These are phyloP conservation scores for Amborella trichopoda DNA, from an alignment of 164 flowering plant genomes.

Conservation along the genomic window DNA sequence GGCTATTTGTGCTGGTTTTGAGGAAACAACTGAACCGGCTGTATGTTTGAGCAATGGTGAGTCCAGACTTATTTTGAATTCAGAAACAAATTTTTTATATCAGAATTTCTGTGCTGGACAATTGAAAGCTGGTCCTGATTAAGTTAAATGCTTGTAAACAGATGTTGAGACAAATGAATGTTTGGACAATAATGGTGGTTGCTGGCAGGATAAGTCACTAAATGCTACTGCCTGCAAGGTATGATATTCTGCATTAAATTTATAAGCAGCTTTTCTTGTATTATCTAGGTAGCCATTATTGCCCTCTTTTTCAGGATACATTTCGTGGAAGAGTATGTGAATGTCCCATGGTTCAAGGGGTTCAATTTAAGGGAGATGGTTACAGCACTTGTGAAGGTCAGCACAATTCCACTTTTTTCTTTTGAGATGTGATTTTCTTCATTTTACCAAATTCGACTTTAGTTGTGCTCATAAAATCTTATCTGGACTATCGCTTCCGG, in stretches of 20 bases:
- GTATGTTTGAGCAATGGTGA: constrained; percentile 81
- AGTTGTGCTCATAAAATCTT: too few relatives aligned
- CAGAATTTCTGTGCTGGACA: not conserved
- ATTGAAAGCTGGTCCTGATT: not conserved
- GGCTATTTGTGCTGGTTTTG: constrained; percentile 98
- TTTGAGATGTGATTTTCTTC: too few relatives aligned
- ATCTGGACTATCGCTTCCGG: too few relatives aligned
- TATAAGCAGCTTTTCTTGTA: not conserved
- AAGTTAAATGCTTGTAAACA: constrained; percentile 10
- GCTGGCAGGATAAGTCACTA: constrained; percentile 71
- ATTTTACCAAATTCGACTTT: too few relatives aligned
- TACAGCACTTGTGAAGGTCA: constrained; percentile 86
- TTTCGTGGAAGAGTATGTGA: constrained; percentile 96
- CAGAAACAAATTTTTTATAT: not conserved
- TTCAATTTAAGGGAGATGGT: constrained; percentile 97
- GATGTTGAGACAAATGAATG: constrained; percentile 96
- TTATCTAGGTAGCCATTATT: not conserved
- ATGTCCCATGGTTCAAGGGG: constrained; percentile 85
- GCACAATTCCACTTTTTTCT: too few relatives aligned
- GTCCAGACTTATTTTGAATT: constrained; percentile 1
- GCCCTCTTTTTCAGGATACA: constrained; percentile 67
- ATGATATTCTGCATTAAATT: not conserved
- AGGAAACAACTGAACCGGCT: constrained; percentile 96
- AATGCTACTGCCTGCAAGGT: constrained; percentile 95
- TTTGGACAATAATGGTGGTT: constrained; percentile 82